A percentile compares a stretch with the other conserved stretches of the same genome.
phyloP scores from a whole-genome alignment of 2,329 filamentous ascomycete genomes.

The Clonostachys sp. region DNA sequence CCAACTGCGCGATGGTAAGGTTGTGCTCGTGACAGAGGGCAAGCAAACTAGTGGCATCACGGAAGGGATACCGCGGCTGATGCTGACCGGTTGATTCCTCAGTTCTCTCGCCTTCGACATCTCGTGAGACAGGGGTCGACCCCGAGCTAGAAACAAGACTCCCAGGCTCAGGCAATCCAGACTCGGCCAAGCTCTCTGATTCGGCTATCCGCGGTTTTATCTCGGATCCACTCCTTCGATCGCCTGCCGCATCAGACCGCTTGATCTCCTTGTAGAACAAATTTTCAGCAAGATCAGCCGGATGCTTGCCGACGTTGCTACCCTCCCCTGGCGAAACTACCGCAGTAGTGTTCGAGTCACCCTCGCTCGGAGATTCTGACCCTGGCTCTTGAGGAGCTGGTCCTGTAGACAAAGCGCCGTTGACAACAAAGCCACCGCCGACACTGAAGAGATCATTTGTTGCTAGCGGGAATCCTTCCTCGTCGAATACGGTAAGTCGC shows the following conservation, averaged over 20 bases:
- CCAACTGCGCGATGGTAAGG: conserved; percentile 44
- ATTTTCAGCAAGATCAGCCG: conserved; percentile 44
- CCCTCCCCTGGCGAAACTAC: conserved; percentile 11
- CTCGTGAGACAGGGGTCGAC: conserved; percentile 2
- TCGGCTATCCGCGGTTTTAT: conserved; percentile 18
- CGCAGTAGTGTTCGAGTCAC: not conserved
- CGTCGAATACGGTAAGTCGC: conserved; percentile 44
- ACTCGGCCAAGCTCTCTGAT: too few relatives aligned
- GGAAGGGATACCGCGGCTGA: conserved; percentile 40
- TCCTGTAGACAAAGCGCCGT: conserved; percentile 39
- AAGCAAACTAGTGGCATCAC: conserved; percentile 38
- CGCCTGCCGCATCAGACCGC: conserved; percentile 37
- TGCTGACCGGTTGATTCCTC: conserved; percentile 8
- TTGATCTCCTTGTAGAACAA: conserved; percentile 47
- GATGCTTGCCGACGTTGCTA: conserved; percentile 20
- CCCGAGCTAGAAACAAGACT: not conserved
- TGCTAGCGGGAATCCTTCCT: conserved; percentile 38
- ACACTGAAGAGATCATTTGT: conserved; percentile 47
- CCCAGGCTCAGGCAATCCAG: not conserved
- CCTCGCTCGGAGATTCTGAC: conserved; percentile 4
- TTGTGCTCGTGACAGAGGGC: conserved; percentile 43
- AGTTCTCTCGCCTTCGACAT: conserved; percentile 7
- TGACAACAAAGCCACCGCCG: conserved; percentile 47
- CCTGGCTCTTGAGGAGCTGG: conserved; percentile 11
- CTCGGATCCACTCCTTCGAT: conserved; percentile 36